Evolutionary conservation across 768 basidiomycete species (phyloP).

Genomic region (Rhodotorula babjevae): DNA sequence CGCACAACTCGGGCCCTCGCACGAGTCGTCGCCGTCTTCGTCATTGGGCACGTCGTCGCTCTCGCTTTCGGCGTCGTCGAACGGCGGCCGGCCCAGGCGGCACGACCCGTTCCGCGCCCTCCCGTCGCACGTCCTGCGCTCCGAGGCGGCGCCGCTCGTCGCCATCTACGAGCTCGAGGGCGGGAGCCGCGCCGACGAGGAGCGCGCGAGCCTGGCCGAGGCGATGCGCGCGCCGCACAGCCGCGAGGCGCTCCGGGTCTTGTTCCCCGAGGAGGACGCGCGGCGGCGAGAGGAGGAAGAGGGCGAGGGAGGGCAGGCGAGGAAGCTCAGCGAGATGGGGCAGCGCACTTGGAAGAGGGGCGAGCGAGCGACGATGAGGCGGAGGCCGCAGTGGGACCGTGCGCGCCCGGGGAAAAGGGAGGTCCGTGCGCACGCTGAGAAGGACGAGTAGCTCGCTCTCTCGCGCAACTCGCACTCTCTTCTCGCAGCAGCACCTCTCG

Average conservation of each 20-base stretch:
- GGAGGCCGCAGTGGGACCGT: not conserved
- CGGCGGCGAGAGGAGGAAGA: not conserved
- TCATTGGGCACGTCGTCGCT: not conserved
- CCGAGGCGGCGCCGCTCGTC: constrained; percentile 29
- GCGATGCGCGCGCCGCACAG: constrained; percentile 22
- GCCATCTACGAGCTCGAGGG: constrained; percentile 31
- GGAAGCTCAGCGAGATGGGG: not conserved
- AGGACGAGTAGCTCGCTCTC: too few relatives aligned
- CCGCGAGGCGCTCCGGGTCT: constrained; percentile 1
- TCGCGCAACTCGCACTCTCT: too few relatives aligned
- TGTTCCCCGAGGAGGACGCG: constrained; percentile 16
- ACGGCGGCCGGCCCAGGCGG: not conserved
- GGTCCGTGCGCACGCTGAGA: too few relatives aligned
- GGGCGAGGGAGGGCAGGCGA: not conserved
- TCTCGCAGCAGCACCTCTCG: too few relatives aligned
- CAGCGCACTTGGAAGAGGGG: not conserved
- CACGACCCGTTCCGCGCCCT: not conserved
- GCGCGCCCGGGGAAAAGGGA: too few relatives aligned
- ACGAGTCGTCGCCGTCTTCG: not conserved
- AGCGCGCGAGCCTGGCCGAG: constrained; percentile 9
- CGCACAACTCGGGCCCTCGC: not conserved
- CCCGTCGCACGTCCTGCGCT: constrained; percentile 6
- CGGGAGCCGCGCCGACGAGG: constrained; percentile 14
- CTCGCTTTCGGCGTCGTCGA: too few relatives aligned
- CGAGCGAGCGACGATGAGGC: not conserved